Evolutionary conservation across 2,329 filamentous ascomycete genomes (phyloP).

Genomic region (Aspergillus ibericus): DNA sequence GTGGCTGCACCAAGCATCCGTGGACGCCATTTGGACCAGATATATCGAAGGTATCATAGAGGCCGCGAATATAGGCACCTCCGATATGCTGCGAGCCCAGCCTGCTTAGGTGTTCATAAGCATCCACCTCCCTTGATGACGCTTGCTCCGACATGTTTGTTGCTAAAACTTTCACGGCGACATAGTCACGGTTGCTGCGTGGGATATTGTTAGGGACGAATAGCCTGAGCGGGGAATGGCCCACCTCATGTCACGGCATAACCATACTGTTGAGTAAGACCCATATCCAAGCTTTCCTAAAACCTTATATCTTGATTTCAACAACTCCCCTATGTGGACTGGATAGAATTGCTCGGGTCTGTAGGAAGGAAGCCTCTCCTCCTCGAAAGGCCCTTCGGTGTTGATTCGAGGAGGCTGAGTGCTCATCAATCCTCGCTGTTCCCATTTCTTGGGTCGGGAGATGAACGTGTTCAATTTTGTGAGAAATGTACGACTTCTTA

Average conservation of each 20-base stretch:
- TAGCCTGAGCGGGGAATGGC: not conserved
- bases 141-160: not conserved
- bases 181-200: not conserved
- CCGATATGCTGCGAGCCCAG: not conserved
- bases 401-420: too few species aligned
- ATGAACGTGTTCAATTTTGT: too few species aligned
- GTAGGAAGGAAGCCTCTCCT: conserved; percentile 3
- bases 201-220: not conserved
- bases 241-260: not conserved
- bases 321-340: not conserved
- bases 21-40: too few species aligned
- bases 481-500: too few species aligned
- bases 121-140: not conserved
- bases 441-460: too few species aligned
- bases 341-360: not conserved
- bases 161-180: not conserved
- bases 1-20: not conserved
- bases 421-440: too few species aligned
- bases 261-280: not conserved
- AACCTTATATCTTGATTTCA: not conserved
- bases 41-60: not conserved
- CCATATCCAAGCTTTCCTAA: conserved; percentile 1
- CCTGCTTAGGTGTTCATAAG: not conserved
- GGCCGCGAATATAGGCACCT: not conserved
- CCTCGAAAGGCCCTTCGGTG: not conserved